Evolutionary conservation across 1,284 basidiomycete species (phyloP).

Genomic region (Fistulinella staudtii): DNA sequence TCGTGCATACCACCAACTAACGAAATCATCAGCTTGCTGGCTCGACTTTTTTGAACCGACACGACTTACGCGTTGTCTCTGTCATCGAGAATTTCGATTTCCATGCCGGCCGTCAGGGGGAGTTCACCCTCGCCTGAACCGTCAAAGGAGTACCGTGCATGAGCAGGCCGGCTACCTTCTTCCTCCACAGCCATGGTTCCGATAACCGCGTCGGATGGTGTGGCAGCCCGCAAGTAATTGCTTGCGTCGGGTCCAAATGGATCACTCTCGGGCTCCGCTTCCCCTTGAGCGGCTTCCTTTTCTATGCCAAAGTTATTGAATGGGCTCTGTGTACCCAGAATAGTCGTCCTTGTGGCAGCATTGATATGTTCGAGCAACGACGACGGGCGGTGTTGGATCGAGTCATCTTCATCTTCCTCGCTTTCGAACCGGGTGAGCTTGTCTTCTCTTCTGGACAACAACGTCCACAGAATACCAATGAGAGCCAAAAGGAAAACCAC

Average conservation of each 20-base stretch:
- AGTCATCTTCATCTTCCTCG: conserved; percentile 74
- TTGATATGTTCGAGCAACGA: conserved; percentile 85
- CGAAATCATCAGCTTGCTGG: too few relatives aligned
- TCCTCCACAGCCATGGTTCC: conserved; percentile 56
- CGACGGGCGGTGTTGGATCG: conserved; percentile 69
- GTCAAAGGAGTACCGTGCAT: conserved; percentile 77
- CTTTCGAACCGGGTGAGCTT: conserved; percentile 57
- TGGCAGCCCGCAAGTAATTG: conserved; percentile 71
- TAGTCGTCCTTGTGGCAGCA: conserved; percentile 76
- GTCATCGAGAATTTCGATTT: conserved; percentile 75
- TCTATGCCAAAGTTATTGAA: conserved; percentile 46
- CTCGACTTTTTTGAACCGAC: too few relatives aligned
- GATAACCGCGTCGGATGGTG: conserved; percentile 68
- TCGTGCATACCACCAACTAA: conserved; percentile 89
- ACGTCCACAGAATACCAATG: conserved; percentile 85
- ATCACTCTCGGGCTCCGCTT: conserved; percentile 29
- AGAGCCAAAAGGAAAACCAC: conserved; percentile 90
- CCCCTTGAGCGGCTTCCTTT: conserved; percentile 45
- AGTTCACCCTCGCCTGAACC: conserved; percentile 75
- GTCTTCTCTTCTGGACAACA: conserved; percentile 77
- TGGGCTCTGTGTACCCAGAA: conserved; percentile 54
- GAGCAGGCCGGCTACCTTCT: conserved; percentile 66
- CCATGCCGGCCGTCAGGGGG: conserved; percentile 62
- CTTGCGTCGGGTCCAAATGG: conserved; percentile 70
- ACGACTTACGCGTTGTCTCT: conserved; percentile 75